phyloP scores from a whole-genome alignment of 805 yeast genomes.

The Yarrowia osloensis region DNA sequence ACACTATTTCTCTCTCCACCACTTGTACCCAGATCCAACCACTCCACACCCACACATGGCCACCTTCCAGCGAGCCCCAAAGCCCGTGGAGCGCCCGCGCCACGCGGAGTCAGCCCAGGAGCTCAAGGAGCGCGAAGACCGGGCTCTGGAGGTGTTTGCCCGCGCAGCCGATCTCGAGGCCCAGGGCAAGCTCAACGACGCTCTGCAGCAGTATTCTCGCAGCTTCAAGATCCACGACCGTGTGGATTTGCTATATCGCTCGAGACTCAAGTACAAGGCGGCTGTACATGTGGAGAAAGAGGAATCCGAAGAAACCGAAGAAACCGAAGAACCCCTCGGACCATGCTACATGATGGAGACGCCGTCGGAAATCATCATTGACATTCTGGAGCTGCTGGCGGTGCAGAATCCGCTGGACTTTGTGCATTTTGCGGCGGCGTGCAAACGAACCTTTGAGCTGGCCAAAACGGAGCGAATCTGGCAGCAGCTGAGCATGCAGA shows the following conservation, averaged over 20 bases:
- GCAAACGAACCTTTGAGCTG: neutral
- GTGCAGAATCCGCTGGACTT: slow-evolving; percentile 16
- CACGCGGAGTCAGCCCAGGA: neutral
- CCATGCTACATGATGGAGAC: slow-evolving; percentile 13
- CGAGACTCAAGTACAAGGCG: slow-evolving; percentile 11
- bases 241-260: slow-evolving; percentile 8
- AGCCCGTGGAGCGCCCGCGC: slow-evolving; percentile 8
- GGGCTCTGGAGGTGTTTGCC: neutral
- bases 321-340: neutral
- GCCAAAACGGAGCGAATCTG: slow-evolving; percentile 12
- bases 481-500: slow-evolving; percentile 27
- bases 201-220: slow-evolving; percentile 12
- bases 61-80: slow-evolving; percentile 6
- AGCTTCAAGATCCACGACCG: slow-evolving; percentile 26
- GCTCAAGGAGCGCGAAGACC: neutral
- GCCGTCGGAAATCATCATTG: slow-evolving; percentile 26
- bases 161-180: slow-evolving; percentile 7
- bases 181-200: slow-evolving; percentile 17
- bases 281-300: no score
- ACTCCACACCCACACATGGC: slow-evolving; percentile 11
- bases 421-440: slow-evolving; percentile 13
- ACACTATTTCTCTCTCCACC: neutral
- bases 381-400: slow-evolving; percentile 14
- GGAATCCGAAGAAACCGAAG: no score
- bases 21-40: neutral